Base-by-base conservation (phyloP, 228 moss, liverwort and hornwort genomes). In the Sphagnum magellanicum region DNA sequence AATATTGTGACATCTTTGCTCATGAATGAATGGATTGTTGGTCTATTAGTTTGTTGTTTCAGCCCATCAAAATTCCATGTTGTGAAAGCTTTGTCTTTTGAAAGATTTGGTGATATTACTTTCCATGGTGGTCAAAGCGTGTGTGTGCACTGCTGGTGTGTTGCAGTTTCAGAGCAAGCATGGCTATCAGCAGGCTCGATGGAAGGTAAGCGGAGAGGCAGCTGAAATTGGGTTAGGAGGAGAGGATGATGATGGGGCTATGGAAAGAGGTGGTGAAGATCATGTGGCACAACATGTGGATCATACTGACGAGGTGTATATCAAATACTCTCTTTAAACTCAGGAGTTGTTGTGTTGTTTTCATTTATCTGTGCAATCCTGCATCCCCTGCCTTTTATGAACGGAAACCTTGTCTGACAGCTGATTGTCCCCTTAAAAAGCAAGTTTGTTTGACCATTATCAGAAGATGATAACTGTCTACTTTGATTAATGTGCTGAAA, bases 151-250 rank as follows among this genome's bases (percentile, higher is more conserved):
- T 32, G 32, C 32, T 32, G 32, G 32, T 32, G 32, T 32, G 6
- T 51, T 16, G 67, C 78, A 85, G 84, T 85, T 85, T 53, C 84
- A 85, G 52, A 76, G 78, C 65, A 85, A 85, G 64, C 81, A 81
- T 74, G 84, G 78, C 32, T 77, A 74, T 60, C 83, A 82, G 75
- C 82, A 82, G 63, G 73, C 73, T 59, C 69, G 73, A 60, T 77
- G 81, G 5, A 81, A 80, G 64, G 32, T 58, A 58, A 60, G 61
- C 6, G 81, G 77, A 50, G 55, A 55, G 1, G 80, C 69, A 50
- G 80, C 75, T 12, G 80, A 80, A 10, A 75, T 74, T 49, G 76
- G 64, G 17, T 77, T 68, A 15, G 74, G 63, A 14, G 84, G 79
- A 17, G 84, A 84, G 51, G 64, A 70, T 6, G 72, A 62, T 13